Conservation (phyloP, 139 green algal genomes). For the Coelastrella sp. region DNA sequence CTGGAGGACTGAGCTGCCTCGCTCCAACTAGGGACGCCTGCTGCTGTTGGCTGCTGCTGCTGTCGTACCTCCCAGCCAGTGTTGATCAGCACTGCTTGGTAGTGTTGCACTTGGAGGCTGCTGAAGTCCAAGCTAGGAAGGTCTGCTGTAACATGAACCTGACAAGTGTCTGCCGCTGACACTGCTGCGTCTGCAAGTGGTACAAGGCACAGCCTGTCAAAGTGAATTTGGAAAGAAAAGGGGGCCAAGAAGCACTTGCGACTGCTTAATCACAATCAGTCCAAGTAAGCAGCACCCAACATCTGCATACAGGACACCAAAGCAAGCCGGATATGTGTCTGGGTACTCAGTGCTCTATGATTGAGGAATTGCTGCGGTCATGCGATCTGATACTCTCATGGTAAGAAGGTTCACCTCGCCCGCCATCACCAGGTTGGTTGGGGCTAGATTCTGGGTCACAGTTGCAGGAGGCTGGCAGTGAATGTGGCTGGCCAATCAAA, state of each 20-base stretch:
- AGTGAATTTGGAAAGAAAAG: no score
- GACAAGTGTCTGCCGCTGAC: slow-evolving; percentile 15
- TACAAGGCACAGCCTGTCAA: background rate
- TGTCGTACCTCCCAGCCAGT: slow-evolving; percentile 62
- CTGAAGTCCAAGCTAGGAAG: slow-evolving; percentile 42
- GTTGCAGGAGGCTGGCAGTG: slow-evolving; percentile 28
- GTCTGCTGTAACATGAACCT: slow-evolving; percentile 3
- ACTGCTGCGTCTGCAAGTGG: slow-evolving; percentile 18
- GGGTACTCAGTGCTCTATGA: no score
- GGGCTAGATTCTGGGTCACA: slow-evolving; percentile 10
- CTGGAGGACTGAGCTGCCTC: background rate
- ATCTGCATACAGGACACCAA: no score
- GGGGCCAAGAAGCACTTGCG: no score
- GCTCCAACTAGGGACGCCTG: slow-evolving; percentile 12
- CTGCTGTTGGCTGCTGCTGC: slow-evolving; percentile 29
- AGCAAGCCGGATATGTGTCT: no score
- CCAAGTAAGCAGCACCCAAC: no score
- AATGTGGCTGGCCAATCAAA: background rate
- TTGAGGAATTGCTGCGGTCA: no score
- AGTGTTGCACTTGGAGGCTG: slow-evolving; percentile 45
- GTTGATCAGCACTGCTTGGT: slow-evolving; percentile 76
- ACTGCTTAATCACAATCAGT: no score
- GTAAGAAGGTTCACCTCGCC: background rate
- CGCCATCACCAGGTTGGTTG: background rate
- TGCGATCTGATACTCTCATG: no score